Conservation (phyloP, 2,329 filamentous ascomycete genomes). For the Botryotinia calthae region DNA sequence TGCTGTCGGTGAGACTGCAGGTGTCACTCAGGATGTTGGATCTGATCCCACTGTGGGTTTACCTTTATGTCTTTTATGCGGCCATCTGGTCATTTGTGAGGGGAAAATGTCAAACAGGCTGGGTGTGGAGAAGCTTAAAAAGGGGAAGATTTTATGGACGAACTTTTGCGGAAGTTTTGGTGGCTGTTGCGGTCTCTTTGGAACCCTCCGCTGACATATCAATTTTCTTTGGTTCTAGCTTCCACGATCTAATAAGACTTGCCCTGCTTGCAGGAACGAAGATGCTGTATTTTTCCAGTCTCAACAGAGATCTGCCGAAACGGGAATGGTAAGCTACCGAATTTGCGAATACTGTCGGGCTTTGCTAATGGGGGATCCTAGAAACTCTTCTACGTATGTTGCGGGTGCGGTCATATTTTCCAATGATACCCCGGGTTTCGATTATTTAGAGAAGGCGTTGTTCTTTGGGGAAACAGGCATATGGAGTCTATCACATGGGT, state of each 20-base stretch:
- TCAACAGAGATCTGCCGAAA: constrained; percentile 93
- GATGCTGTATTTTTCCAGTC: constrained; percentile 99
- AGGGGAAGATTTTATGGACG: constrained; percentile 13
- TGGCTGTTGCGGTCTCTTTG: constrained; percentile 20
- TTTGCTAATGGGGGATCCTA: constrained; percentile 42
- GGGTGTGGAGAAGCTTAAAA: background rate
- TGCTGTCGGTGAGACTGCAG: constrained; percentile 89
- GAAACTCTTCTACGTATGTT: constrained; percentile 95
- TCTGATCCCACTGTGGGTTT: constrained; percentile 97
- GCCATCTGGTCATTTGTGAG: constrained; percentile 45
- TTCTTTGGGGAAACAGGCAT: constrained; percentile 14
- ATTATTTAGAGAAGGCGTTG: constrained; percentile 15
- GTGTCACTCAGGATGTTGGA: constrained; percentile 94
- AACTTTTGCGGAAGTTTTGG: background rate
- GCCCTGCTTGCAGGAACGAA: constrained; percentile 78
- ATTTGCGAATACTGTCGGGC: background rate
- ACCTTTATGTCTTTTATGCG: constrained; percentile 49
- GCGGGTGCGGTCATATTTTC: constrained; percentile 88
- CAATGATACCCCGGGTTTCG: constrained; percentile 42
- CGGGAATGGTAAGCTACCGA: constrained; percentile 79
- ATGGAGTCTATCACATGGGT: constrained; percentile 22
- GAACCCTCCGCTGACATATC: constrained; percentile 41
- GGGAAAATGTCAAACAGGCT: constrained; percentile 15
- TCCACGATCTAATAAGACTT: constrained; percentile 81
- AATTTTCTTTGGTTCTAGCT: constrained; percentile 61